Evolutionary conservation across 257 asterid genomes (phyloP).

Genomic region (Jacaranda copaia): DNA sequence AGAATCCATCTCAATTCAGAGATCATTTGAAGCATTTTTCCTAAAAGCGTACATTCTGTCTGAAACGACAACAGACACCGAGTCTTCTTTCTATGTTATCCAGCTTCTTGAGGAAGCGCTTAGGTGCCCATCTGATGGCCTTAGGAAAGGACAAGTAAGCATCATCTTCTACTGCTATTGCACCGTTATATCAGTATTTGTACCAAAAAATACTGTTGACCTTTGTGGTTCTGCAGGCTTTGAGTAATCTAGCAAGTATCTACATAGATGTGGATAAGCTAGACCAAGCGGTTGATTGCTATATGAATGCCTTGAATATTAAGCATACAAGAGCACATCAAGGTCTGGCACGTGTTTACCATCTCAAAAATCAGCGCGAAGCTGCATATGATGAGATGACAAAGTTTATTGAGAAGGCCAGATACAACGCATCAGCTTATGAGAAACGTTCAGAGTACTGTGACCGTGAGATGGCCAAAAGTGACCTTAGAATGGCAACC

Average conservation of each 20-base stretch:
- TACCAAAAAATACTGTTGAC: not conserved
- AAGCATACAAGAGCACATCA: constrained; percentile 84
- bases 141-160: constrained; percentile 81
- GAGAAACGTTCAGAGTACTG: constrained; percentile 80
- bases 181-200: not conserved
- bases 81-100: constrained; percentile 64
- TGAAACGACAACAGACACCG: constrained; percentile 60
- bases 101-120: constrained; percentile 82
- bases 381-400: constrained; percentile 86
- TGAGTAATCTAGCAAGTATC: constrained; percentile 78
- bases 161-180: not conserved
- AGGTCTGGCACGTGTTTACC: constrained; percentile 81
- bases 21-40: constrained; percentile 84
- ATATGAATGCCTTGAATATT: constrained; percentile 71
- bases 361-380: constrained; percentile 66
- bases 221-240: constrained; percentile 58
- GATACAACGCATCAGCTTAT: constrained; percentile 73
- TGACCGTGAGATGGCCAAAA: constrained; percentile 77
- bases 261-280: constrained; percentile 72
- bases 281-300: constrained; percentile 70
- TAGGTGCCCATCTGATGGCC: constrained; percentile 86
- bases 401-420: constrained; percentile 72
- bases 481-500: constrained; percentile 71
- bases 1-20: constrained; percentile 62
- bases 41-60: constrained; percentile 71